phyloP scores from a whole-genome alignment of 208 protist species.

The Crithidia fasciculata region DNA sequence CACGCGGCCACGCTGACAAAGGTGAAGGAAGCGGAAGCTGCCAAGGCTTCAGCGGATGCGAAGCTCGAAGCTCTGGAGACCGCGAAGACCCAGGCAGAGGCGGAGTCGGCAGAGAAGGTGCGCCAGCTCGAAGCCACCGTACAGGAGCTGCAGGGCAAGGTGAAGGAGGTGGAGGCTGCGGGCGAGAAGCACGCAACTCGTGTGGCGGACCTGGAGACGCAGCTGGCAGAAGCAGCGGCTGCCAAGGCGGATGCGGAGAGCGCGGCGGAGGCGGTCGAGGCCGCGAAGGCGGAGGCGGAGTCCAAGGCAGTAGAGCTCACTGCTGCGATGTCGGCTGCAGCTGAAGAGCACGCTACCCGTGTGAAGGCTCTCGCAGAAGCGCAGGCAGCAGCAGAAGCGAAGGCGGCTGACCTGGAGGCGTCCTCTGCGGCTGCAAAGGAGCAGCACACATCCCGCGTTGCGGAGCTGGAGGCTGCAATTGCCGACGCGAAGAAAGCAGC shows the following conservation, averaged over 20 bases:
- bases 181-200: background rate
- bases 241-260: background rate
- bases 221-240: background rate
- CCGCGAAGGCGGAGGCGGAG: background rate
- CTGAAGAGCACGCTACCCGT: background rate
- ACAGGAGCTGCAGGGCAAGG: too few species aligned
- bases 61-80: background rate
- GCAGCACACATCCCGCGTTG: background rate
- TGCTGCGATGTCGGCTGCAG: background rate
- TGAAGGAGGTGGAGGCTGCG: background rate
- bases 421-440: background rate
- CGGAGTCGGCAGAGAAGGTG: background rate
- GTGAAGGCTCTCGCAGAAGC: background rate
- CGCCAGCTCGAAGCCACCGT: background rate
- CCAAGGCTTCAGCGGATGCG: background rate
- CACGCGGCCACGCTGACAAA: background rate
- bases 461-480: slow-evolving; percentile 2
- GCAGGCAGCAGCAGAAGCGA: background rate
- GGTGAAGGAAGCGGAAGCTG: slow-evolving; percentile 8
- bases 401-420: background rate
- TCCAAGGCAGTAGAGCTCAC: background rate
- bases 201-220: slow-evolving; percentile 14
- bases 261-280: background rate
- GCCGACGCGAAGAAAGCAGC: background rate
- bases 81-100: background rate